Evolutionary conservation across 225 moss, liverwort and hornwort genomes (phyloP).

Genomic region (Climacium dendroides): DNA sequence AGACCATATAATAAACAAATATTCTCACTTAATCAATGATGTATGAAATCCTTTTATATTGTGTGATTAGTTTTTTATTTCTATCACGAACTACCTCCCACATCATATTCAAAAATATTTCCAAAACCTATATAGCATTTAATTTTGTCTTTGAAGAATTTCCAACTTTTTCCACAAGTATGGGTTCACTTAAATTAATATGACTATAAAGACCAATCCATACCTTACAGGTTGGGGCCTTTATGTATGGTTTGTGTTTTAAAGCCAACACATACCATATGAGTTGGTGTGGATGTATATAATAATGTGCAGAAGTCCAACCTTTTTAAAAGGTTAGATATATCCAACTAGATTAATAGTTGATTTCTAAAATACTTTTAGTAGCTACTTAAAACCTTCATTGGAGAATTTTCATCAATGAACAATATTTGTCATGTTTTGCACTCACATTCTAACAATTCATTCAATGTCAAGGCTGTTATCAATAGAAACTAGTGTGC

Average conservation of each 20-base stretch:
- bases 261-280: neutral
- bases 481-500: neutral
- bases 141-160: neutral
- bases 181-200: accelerated
- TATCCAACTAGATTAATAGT: neutral
- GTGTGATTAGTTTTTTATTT: neutral
- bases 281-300: too few species aligned
- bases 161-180: accelerated
- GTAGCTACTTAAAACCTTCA: neutral
- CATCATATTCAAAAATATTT: too few species aligned
- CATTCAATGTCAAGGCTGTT: neutral
- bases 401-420: neutral
- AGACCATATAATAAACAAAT: neutral
- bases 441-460: neutral
- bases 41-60: neutral
- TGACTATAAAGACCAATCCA: accelerated
- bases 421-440: neutral
- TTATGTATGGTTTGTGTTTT: neutral
- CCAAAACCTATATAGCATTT: accelerated
- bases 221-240: accelerated
- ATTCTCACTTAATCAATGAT: neutral
- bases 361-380: neutral
- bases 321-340: neutral
- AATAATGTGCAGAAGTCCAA: accelerated
- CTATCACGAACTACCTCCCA: accelerated